Base-by-base conservation (phyloP, 2,329 filamentous ascomycete species). In the Fusarium napiforme region DNA sequence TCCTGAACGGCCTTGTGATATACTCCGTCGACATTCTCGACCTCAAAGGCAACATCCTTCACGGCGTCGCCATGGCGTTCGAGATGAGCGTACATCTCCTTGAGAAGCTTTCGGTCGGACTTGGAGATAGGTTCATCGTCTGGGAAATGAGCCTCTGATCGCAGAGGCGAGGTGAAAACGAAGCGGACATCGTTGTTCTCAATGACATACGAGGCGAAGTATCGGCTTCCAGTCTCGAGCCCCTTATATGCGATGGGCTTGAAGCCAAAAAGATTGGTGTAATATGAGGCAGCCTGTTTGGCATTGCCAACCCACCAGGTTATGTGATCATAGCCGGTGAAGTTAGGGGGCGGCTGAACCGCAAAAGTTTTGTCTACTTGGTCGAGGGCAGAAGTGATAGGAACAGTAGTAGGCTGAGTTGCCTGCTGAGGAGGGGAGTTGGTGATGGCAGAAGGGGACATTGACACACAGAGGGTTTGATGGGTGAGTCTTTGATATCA, bases 251-350 rank as follows among this genome's bases (percentile, higher is more conserved):
- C 96, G 64, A 97, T 83, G 26, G 89, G 90, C 78, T 89, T 86
- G 85, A 98, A 97, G 63, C 94, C 95, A 86, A 98, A 95, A 75
- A 95, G 93, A 16, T 90, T 92, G 75, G 92, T 92, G 84, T 97
- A 98, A 85, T 94, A 98, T 19, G 92, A 89, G 43, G 95, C 95
- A 6, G 95, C 94, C 86, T 98, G 95, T 85, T 98, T 98, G 77
- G 96, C 95, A 81, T 98, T 98, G 80, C 95, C 95, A 36, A 98
- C 96, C 86, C 94, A 97, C 95, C 95, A 98, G 76, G 94, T 95
- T 64, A 97, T 90, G 83, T 97, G 93, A 84, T 97, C 94, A 82
- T 97, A 98, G 79, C 94, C 95, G 69, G 90, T 89, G 85, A 97
- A 95, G 80, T 87, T 88, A 77, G 83, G 70, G 77, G 84, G 77